Evolutionary conservation across 2,329 filamentous ascomycete species (phyloP).

Genomic region (Epichloe elymi): DNA sequence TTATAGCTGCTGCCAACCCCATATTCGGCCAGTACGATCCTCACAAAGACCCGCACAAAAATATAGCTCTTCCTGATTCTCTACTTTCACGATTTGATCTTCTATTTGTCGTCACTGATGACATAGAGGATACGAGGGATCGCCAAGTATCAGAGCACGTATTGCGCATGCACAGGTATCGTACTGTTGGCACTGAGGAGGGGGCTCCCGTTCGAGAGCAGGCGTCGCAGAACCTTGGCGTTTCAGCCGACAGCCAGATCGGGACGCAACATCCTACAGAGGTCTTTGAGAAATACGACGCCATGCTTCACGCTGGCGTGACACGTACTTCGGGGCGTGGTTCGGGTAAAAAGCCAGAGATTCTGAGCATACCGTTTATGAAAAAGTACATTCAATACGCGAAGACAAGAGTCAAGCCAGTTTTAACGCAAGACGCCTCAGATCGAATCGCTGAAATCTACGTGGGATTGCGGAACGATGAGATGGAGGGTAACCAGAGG

Average conservation of each 20-base stretch:
- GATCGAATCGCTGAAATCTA: conserved; percentile 88
- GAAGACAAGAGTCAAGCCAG: conserved; percentile 78
- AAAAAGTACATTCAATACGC: conserved; percentile 99
- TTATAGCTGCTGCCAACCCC: conserved; percentile 91
- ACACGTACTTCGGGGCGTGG: conserved; percentile 63
- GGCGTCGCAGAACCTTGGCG: conserved; percentile 67
- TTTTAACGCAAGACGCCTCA: conserved; percentile 80
- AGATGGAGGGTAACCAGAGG: conserved; percentile 86
- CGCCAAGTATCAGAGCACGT: conserved; percentile 92
- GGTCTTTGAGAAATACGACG: conserved; percentile 91
- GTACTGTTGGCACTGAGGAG: conserved; percentile 83
- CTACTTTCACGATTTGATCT: conserved; percentile 97
- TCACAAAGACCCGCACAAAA: conserved; percentile 97
- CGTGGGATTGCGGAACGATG: conserved; percentile 85
- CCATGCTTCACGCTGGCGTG: conserved; percentile 89
- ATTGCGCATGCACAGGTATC: conserved; percentile 91
- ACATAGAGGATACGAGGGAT: conserved; percentile 90
- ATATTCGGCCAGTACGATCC: conserved; percentile 98
- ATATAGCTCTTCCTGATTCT: conserved; percentile 93
- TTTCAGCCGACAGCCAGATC: conserved; percentile 68
- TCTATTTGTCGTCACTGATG: conserved; percentile 92
- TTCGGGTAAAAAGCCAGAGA: conserved; percentile 64
- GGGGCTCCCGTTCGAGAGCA: conserved; percentile 84
- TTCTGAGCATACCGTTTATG: conserved; percentile 93
- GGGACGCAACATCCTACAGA: conserved; percentile 66